phyloP scores from a whole-genome alignment of 306 rosid genomes.

The Sphenostylis stenocarpa region DNA sequence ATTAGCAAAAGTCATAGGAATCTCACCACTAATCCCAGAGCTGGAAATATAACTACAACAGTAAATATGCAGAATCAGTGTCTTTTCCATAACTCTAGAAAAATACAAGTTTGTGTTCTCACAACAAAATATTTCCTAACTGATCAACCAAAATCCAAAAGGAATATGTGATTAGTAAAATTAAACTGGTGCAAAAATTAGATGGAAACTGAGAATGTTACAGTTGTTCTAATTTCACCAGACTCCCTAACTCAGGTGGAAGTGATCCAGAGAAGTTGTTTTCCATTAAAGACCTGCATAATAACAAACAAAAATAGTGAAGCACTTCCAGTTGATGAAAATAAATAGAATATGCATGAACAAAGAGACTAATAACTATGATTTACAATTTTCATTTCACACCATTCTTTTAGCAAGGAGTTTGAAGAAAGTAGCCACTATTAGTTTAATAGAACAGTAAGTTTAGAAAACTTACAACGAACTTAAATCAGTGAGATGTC shows the following conservation, averaged over 20 bases:
- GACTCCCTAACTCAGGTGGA: constrained; percentile 61
- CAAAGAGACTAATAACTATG: too few species aligned
- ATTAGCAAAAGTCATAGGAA: constrained; percentile 60
- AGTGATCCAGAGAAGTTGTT: constrained; percentile 68
- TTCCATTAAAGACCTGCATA: constrained; percentile 39
- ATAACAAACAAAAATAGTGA: neutral
- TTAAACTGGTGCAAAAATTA: neutral
- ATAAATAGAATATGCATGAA: too few species aligned
- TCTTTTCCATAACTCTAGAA: neutral
- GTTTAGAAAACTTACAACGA: constrained; percentile 40
- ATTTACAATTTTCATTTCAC: neutral
- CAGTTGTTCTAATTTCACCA: constrained; percentile 48
- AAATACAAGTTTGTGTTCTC: neutral
- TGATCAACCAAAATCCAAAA: neutral
- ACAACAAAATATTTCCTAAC: neutral
- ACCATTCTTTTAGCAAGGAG: neutral
- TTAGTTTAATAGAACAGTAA: neutral
- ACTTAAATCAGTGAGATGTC: constrained; percentile 43
- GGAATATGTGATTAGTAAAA: neutral
- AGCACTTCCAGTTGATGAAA: too few species aligned
- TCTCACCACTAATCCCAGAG: constrained; percentile 56
- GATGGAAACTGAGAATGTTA: constrained; percentile 25
- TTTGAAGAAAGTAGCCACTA: too few species aligned
- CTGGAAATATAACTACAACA: constrained; percentile 53
- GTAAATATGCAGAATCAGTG: neutral